A percentile compares a stretch with the other conserved stretches of the same genome.
Evolutionary conservation across 2,329 filamentous ascomycete species (phyloP).

Genomic region (Claviceps monticola): DNA sequence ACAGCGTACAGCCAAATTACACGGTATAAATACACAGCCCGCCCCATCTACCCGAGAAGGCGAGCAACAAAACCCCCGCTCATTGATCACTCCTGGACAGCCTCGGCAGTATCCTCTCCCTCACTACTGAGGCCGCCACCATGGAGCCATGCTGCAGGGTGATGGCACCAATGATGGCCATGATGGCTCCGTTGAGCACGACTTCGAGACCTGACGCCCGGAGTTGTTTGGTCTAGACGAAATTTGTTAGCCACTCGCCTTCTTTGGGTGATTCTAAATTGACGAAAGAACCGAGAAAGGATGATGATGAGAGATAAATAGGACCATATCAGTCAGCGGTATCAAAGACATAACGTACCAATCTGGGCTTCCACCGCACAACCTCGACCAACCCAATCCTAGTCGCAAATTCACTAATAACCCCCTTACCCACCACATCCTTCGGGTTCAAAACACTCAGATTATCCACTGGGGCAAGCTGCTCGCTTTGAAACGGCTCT

Average conservation of each 20-base stretch:
- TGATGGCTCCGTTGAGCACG: constrained; percentile 64
- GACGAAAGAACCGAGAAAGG: too few species aligned
- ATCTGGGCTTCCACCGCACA: constrained; percentile 75
- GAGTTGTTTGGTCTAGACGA: constrained; percentile 47
- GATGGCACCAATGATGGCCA: constrained; percentile 78
- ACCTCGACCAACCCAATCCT: constrained; percentile 61
- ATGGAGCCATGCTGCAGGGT: constrained; percentile 77
- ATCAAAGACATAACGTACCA: constrained; percentile 38
- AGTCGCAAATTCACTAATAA: constrained; percentile 53
- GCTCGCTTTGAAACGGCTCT: constrained; percentile 54
- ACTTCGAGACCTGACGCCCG: constrained; percentile 57
- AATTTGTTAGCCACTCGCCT: background rate
- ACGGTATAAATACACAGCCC: background rate
- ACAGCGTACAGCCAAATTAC: background rate
- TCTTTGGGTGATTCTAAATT: background rate
- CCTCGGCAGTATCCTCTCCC: constrained; percentile 55
- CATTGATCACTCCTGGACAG: constrained; percentile 8
- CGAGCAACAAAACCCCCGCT: background rate
- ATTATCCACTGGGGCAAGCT: constrained; percentile 60
- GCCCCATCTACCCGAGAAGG: background rate
- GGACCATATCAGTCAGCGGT: too few species aligned
- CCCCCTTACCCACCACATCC: constrained; percentile 47
- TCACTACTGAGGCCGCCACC: constrained; percentile 59
- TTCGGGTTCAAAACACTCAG: constrained; percentile 47
- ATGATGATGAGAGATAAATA: too few species aligned